Conservation (phyloP, 257 asterid genomes). For the Handroanthus guayacan region DNA sequence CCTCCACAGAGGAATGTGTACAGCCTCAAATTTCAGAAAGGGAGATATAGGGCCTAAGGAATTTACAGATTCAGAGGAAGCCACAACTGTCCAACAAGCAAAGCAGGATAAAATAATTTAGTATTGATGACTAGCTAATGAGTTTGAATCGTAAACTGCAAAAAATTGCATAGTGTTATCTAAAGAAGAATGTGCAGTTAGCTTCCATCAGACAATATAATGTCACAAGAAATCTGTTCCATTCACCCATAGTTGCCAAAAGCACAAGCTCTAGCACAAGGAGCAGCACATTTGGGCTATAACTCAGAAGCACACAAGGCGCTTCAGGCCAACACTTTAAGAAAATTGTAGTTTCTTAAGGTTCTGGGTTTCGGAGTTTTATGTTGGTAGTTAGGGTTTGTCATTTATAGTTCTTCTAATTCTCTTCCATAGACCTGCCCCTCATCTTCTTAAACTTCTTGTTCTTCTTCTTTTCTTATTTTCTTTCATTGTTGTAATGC, state of each 20-base stretch:
- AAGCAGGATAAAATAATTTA: conserved; percentile 9
- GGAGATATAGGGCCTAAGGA: background rate
- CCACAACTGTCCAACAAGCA: conserved; percentile 1
- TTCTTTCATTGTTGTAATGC: no score
- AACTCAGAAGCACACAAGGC: background rate
- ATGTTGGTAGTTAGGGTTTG: no score
- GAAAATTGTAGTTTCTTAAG: no score
- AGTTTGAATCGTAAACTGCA: background rate
- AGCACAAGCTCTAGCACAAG: no score
- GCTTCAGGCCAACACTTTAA: no score
- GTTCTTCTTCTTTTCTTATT: no score
- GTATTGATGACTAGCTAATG: background rate
- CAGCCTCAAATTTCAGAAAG: background rate
- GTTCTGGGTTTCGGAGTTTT: no score
- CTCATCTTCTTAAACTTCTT: no score
- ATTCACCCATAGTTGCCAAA: background rate
- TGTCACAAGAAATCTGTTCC: background rate
- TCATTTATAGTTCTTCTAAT: no score
- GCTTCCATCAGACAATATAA: background rate
- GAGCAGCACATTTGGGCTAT: background rate
- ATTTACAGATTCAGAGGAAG: background rate
- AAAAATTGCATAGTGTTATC: background rate
- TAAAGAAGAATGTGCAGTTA: background rate
- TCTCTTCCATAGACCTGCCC: no score
- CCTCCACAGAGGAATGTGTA: background rate